A percentile compares a stretch with the other conserved stretches of the same genome.
phyloP scores from a whole-genome alignment of 2,329 filamentous ascomycete species.

The Parastagonospora avenae region DNA sequence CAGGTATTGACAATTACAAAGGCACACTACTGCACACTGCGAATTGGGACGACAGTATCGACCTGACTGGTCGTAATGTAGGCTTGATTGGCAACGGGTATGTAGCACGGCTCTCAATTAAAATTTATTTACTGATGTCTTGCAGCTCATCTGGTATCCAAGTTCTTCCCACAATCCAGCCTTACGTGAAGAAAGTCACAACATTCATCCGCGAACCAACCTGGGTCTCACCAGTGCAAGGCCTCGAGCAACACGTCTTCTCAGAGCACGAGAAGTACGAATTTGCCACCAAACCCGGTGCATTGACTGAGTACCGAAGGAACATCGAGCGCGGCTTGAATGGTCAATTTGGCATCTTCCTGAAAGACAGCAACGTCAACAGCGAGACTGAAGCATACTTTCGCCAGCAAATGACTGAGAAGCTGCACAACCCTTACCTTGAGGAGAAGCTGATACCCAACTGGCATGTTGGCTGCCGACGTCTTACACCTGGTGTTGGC shows the following conservation, averaged over 20 bases:
- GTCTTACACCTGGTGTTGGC: conserved; percentile 52
- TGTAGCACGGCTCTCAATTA: conserved; percentile 4
- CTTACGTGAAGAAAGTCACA: conserved; percentile 51
- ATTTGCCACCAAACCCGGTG: conserved; percentile 50
- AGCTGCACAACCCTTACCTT: conserved; percentile 33
- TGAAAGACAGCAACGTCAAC: conserved; percentile 50
- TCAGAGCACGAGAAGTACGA: conserved; percentile 48
- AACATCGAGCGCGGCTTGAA: conserved; percentile 54
- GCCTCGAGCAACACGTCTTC: conserved; percentile 53
- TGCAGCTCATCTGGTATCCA: conserved; percentile 61
- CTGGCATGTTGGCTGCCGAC: conserved; percentile 48
- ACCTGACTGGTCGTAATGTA: conserved; percentile 56
- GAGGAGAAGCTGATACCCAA: conserved; percentile 42
- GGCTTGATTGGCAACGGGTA: conserved; percentile 60
- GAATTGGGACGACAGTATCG: conserved; percentile 58
- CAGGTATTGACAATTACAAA: conserved; percentile 57
- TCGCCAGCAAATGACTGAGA: conserved; percentile 55
- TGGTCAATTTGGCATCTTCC: conserved; percentile 54
- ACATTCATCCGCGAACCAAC: conserved; percentile 59
- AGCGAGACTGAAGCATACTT: conserved; percentile 50
- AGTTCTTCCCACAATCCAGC: conserved; percentile 56
- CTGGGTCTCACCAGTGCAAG: conserved; percentile 55
- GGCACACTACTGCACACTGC: conserved; percentile 62
- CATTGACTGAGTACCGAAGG: conserved; percentile 51
- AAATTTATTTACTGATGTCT: neutral